Conservation (phyloP, 78 protist genomes). For the Polysphondylium violaceum region DNA sequence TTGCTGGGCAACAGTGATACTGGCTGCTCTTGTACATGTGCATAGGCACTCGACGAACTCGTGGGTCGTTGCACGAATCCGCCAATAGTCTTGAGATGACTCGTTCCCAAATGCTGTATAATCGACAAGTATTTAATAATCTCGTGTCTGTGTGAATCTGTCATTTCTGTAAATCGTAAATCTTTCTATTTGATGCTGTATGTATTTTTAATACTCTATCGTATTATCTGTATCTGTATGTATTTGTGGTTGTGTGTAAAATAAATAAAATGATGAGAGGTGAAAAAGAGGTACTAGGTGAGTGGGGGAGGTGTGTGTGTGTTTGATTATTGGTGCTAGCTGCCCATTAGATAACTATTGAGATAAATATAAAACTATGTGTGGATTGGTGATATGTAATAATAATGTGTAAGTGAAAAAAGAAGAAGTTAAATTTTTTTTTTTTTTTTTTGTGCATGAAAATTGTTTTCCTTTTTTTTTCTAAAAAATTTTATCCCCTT, state of each 20-base stretch:
- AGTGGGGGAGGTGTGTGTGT: no score
- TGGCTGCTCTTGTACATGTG: background rate
- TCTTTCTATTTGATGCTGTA: background rate
- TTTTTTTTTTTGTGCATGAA: no score
- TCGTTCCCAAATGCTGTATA: slow-evolving; percentile 30
- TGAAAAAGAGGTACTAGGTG: no score
- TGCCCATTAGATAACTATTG: no score
- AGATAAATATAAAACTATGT: no score
- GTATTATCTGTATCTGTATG: background rate
- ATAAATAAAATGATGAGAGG: no score
- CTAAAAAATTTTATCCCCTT: no score
- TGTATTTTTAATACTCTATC: background rate
- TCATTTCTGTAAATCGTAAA: background rate
- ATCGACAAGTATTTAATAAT: slow-evolving; percentile 28
- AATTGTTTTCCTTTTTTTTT: no score
- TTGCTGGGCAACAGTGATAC: background rate
- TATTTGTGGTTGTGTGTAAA: background rate
- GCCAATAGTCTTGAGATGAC: slow-evolving; percentile 50
- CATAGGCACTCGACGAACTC: background rate
- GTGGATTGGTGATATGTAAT: no score
- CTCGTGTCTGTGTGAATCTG: slow-evolving; percentile 15
- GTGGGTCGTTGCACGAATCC: slow-evolving; percentile 36
- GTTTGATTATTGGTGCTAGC: background rate
- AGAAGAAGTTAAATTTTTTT: no score
- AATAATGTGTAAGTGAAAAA: no score